phyloP scores from a whole-genome alignment of 2,329 filamentous ascomycete genomes.

The Fonsecaea multimorphosa region DNA sequence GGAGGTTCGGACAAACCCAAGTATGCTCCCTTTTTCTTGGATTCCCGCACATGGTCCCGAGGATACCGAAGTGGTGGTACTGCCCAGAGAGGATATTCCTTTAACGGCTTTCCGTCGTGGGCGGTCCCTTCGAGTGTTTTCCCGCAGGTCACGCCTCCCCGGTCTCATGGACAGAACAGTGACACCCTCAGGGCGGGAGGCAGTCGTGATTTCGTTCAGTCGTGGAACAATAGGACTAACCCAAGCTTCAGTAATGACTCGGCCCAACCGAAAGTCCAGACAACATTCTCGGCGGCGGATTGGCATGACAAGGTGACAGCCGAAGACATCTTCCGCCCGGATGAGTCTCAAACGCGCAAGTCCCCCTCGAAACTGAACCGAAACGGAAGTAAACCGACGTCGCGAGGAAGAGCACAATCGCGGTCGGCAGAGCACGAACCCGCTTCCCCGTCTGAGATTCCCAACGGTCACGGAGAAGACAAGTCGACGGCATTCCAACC shows the following conservation, averaged over 20 bases:
- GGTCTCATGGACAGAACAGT: conserved; percentile 11
- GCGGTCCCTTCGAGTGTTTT: conserved; percentile 41
- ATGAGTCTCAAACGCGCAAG: conserved; percentile 40
- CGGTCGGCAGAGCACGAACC: conserved; percentile 22
- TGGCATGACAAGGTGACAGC: conserved; percentile 49
- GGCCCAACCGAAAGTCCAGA: conserved; percentile 45
- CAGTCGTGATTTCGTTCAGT: conserved; percentile 1
- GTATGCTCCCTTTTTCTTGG: conserved; percentile 31
- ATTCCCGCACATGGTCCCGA: conserved; percentile 23
- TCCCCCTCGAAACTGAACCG: conserved; percentile 36
- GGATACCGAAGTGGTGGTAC: conserved; percentile 7
- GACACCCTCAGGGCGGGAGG: neutral
- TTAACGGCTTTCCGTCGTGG: conserved; percentile 39
- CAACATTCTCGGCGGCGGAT: conserved; percentile 50
- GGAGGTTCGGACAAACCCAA: conserved; percentile 32
- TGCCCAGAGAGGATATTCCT: conserved; percentile 20
- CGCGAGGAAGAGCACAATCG: conserved; percentile 30
- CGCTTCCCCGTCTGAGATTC: conserved; percentile 24
- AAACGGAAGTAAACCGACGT: conserved; percentile 29
- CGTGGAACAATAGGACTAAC: conserved; percentile 23
- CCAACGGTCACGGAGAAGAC: conserved; percentile 25
- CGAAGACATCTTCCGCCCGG: conserved; percentile 48
- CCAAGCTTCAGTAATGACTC: conserved; percentile 27
- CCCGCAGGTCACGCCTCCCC: conserved; percentile 31
- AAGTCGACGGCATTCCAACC: conserved; percentile 34